These are phyloP conservation scores for Gloeopeniophorella convolvens DNA, from an alignment of 768 basidiomycete species.

Conservation along the genomic window DNA sequence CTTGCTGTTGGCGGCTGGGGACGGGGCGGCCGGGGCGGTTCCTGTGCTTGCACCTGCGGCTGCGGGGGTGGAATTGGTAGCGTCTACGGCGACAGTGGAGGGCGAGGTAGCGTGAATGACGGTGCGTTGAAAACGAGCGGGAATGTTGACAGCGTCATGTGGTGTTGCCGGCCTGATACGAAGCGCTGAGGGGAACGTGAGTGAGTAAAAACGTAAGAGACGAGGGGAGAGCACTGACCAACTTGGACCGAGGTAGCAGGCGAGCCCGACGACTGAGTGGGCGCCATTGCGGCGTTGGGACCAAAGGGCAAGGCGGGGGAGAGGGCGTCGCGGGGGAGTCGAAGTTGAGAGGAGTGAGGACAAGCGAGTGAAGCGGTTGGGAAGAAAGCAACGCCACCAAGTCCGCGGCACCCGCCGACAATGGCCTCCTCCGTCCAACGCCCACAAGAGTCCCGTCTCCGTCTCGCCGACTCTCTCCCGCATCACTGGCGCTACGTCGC, in stretches of 20 bases:
- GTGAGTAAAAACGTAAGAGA: conserved; percentile 19
- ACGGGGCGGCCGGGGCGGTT: conserved; percentile 35
- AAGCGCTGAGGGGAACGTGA: conserved; percentile 47
- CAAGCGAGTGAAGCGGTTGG: too few species aligned
- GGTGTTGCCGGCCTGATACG: conserved; percentile 84
- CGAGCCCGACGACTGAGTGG: conserved; percentile 53
- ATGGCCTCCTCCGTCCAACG: too few species aligned
- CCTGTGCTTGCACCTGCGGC: conserved; percentile 43
- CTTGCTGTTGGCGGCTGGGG: conserved; percentile 41
- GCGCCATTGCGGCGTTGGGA: conserved; percentile 49
- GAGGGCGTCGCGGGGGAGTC: conserved; percentile 3
- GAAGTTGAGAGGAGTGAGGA: not conserved
- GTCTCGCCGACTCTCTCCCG: conserved; percentile 29
- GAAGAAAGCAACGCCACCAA: conserved; percentile 6
- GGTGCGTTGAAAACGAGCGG: conserved; percentile 88
- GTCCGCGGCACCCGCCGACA: conserved; percentile 4
- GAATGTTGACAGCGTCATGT: conserved; percentile 81
- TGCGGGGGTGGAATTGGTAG: conserved; percentile 45
- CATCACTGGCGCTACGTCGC: conserved; percentile 77
- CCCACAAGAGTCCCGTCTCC: not conserved
- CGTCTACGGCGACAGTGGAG: conserved; percentile 80
- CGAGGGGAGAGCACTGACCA: conserved; percentile 48
- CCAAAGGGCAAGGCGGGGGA: conserved; percentile 10
- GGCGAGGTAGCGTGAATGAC: conserved; percentile 73
- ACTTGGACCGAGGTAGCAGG: conserved; percentile 90